Evolutionary conservation across 75 land plant genomes (phyloP), one percentile per base, ranked within the genome.

Genomic region (Selaginella tamariscina): DNA sequence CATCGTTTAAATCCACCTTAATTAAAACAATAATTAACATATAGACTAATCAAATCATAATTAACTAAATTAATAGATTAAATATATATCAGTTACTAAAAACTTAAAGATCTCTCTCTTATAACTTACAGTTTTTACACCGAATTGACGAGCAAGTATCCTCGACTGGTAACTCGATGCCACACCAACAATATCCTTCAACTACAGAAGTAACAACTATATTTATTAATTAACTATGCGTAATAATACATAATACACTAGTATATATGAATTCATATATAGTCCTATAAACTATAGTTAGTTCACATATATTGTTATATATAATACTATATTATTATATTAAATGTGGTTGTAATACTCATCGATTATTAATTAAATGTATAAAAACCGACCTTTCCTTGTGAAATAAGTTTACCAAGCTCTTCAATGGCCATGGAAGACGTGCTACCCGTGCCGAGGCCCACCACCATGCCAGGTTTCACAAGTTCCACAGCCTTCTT

Each of bases 1-100:
- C 82, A 68, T 82, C 84, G 65, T 82, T 82, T 27, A 82, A 75
- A 33, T 80, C 84, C n/a, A 79, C 82, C 82, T 80, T n/a, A 39
- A 24, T 20, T 54, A 8, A 1, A 13, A 67, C 15, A 39, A 33
- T 23, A 20, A 26, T 24, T 32, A n/a, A n/a, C n/a, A n/a, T n/a
- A n/a, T n/a, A n/a, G n/a, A n/a, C n/a, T n/a, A n/a, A n/a, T n/a
- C n/a, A n/a, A n/a, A n/a, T n/a, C n/a, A n/a, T n/a, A n/a, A n/a
- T n/a, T n/a, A n/a, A n/a, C n/a, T n/a, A n/a, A n/a, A n/a, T n/a
- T n/a, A n/a, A n/a, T n/a, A n/a, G n/a, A n/a, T n/a, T n/a, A n/a
- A n/a, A n/a, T n/a, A n/a, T n/a, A n/a, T n/a, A n/a, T n/a, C n/a
- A n/a, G n/a, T n/a, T n/a, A n/a, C n/a, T n/a, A n/a, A n/a, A n/a